These are phyloP conservation scores for Crataegus laevigata DNA, from an alignment of 306 rosid genomes.

Conservation along the genomic window DNA sequence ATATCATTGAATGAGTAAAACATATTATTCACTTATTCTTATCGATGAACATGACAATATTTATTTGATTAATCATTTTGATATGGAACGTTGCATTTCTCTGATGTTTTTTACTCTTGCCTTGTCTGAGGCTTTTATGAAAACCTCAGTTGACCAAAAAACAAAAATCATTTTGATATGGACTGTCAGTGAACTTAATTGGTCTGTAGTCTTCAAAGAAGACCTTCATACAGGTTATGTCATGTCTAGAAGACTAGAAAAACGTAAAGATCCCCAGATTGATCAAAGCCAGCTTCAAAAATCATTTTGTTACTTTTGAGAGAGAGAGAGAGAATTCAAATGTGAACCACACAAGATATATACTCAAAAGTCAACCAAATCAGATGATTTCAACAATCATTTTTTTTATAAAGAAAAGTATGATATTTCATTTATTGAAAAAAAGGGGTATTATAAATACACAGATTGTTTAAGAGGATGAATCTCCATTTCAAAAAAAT, in stretches of 20 bases:
- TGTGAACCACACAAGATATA: constrained; percentile 13
- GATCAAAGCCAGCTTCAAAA: constrained; percentile 10
- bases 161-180: neutral
- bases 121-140: no score
- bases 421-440: no score
- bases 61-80: no score
- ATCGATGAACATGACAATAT: neutral
- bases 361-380: constrained; percentile 21
- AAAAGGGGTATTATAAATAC: no score
- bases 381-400: no score
- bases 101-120: no score
- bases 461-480: no score
- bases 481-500: no score
- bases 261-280: neutral
- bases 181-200: neutral
- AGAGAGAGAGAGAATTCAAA: neutral
- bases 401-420: neutral
- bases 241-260: neutral
- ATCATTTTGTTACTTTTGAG: neutral
- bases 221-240: neutral
- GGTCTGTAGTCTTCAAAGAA: neutral
- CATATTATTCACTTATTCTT: neutral
- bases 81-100: no score
- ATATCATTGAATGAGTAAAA: no score
- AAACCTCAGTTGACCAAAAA: no score